Evolutionary conservation across 768 basidiomycete genomes (phyloP).

Genomic region (Myochromella boudieri): DNA sequence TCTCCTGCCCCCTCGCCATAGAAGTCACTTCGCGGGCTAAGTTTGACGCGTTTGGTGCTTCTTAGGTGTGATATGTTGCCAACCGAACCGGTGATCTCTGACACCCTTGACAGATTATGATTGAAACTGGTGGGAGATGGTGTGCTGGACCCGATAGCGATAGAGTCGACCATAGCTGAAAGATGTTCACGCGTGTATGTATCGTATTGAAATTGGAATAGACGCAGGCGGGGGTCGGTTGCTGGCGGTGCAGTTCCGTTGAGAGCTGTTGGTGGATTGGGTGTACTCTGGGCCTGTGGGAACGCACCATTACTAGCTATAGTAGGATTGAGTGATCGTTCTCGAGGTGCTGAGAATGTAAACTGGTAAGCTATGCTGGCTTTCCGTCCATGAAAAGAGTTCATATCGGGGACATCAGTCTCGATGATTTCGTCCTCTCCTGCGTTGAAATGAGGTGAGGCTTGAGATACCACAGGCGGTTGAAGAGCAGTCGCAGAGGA

Average conservation of each 20-base stretch:
- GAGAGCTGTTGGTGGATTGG: conserved; percentile 35
- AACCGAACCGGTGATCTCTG: conserved; percentile 39
- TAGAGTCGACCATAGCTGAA: conserved; percentile 91
- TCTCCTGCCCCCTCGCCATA: conserved; percentile 51
- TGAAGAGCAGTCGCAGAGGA: conserved; percentile 9
- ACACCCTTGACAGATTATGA: conserved; percentile 45
- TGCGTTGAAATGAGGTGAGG: conserved; percentile 6
- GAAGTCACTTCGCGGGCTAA: conserved; percentile 67
- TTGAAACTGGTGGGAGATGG: conserved; percentile 47
- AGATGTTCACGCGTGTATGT: conserved; percentile 95
- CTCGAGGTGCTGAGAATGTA: conserved; percentile 68
- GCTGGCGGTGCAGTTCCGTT: conserved; percentile 33
- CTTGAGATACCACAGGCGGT: conserved; percentile 15
- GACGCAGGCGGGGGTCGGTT: conserved; percentile 75
- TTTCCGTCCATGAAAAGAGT: conserved; percentile 44
- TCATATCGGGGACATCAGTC: conserved; percentile 50
- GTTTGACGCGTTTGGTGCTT: conserved; percentile 78
- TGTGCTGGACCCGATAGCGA: conserved; percentile 71
- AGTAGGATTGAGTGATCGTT: conserved; percentile 27
- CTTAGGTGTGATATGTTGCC: conserved; percentile 55
- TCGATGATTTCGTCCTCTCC: conserved; percentile 46
- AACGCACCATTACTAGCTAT: conserved; percentile 21
- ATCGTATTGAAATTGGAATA: conserved; percentile 95
- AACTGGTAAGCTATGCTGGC: conserved; percentile 60
- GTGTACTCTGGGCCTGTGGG: conserved; percentile 67